Evolutionary conservation across 2,329 filamentous ascomycete genomes (phyloP).

Genomic region (Talaromyces sp.): DNA sequence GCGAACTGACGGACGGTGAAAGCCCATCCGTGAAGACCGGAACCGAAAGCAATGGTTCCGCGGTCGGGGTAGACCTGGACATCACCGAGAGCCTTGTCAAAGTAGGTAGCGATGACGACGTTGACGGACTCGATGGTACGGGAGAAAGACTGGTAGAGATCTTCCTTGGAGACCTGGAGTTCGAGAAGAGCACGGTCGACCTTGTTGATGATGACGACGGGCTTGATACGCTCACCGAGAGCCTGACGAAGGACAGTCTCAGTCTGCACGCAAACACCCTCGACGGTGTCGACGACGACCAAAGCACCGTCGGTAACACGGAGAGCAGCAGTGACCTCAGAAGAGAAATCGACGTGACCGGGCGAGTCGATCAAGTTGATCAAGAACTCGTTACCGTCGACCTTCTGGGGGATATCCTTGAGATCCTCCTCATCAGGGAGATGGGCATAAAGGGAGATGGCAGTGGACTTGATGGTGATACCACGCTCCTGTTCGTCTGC

Average conservation of each 20-base stretch:
- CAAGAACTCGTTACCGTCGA: conserved; percentile 92
- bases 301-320: conserved; percentile 99
- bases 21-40: conserved; percentile 99
- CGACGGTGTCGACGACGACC: conserved; percentile 98
- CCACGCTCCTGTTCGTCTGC: conserved; percentile 98
- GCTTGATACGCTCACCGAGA: conserved; percentile 99
- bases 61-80: conserved; percentile 98
- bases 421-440: conserved; percentile 79
- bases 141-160: conserved; percentile 99
- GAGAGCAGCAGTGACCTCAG: conserved; percentile 97
- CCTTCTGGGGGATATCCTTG: conserved; percentile 88
- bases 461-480: conserved; percentile 99
- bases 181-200: conserved; percentile 99
- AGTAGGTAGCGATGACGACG: conserved; percentile 99
- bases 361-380: conserved; percentile 99
- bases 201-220: conserved; percentile 99
- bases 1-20: conserved; percentile 99
- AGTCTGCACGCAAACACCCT: conserved; percentile 99
- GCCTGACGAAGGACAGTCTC: conserved; percentile 99
- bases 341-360: conserved; percentile 99
- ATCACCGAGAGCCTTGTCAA: conserved; percentile 94
- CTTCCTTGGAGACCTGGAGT: conserved; percentile 97
- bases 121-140: conserved; percentile 99
- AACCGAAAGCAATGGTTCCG: conserved; percentile 98
- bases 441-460: conserved; percentile 94